Percentiles rank a stretch among this genome's conserved stretches.
These are phyloP conservation scores for Ophiostoma perfectum DNA, from an alignment of 2,329 filamentous ascomycete species.

Conservation along the genomic window DNA sequence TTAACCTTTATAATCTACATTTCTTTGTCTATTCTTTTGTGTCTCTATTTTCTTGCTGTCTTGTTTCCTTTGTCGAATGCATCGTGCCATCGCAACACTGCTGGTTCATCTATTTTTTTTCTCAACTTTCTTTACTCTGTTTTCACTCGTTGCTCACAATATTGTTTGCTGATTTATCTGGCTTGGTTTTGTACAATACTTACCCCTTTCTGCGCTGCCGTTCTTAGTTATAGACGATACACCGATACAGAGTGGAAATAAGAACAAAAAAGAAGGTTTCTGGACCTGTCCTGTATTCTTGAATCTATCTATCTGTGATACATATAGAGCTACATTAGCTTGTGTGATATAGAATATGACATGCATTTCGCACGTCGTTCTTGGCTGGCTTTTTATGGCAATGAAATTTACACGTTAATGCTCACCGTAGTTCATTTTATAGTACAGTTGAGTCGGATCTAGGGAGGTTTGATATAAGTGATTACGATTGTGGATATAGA, in stretches of 20 bases:
- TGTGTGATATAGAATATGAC: too few relatives aligned
- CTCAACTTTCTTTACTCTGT: background rate
- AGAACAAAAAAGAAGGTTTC: background rate
- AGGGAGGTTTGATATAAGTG: too few relatives aligned
- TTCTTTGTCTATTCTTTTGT: background rate
- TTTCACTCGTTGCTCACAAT: background rate
- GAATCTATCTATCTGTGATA: background rate
- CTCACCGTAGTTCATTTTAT: background rate
- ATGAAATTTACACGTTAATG: background rate
- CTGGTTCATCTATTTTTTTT: background rate
- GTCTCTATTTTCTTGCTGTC: background rate
- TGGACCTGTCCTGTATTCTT: background rate
- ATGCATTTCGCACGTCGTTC: background rate
- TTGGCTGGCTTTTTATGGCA: background rate
- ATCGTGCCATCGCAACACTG: background rate
- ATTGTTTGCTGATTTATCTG: background rate
- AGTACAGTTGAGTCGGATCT: background rate
- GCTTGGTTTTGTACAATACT: background rate
- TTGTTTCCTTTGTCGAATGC: slow-evolving; percentile 10
- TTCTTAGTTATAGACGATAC: slow-evolving; percentile 4
- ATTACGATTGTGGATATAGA: too few relatives aligned
- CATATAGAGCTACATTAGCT: too few relatives aligned
- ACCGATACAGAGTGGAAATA: background rate
- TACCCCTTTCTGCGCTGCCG: background rate
- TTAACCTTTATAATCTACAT: background rate